Evolutionary conservation across 148 eudicot species (phyloP), one percentile per base, ranked within the genome.

Genomic region (Rhododendron henanense): DNA sequence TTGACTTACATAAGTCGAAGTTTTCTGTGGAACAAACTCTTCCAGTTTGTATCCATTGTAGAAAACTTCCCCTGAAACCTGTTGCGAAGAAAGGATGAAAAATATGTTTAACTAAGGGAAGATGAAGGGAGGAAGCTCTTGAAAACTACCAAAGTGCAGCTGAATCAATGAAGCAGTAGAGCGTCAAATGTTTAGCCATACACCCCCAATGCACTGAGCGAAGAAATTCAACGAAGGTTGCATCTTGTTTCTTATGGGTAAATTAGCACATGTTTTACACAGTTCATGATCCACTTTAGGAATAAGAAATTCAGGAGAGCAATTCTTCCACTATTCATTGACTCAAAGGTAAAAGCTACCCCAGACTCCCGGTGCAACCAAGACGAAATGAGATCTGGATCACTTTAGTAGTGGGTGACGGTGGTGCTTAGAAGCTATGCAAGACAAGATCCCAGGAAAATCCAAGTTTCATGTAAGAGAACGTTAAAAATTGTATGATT

Each of bases 1-100:
- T 89, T 95, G 97, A 85, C 94, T 90, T 41, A 95, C 88, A 83
- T 94, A 95, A 85, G 94, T 93, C 81, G 98, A 93, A 65, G 92
- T 91, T 88, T 93, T 95, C 82, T 94, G 98, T 44, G 96, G 93
- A 16, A 93, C 90, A 83, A 94, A 92, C 88, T 93, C 93, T 67
- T 89, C 87, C 19, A 94, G 88, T 83, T 89, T 88, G 85, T 90
- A 92, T 9, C 96, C 98, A 78, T 94, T 94, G 93, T 93, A 96
- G 59, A 93, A 79, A 28, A 96, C 84, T 33, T 94, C 93, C 18
- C 98, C 98, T 69, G 84, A 39, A 71, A 90, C 88, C 96, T 95
- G 89, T 84, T 37, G 28, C 6, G 55, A 14, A 51, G 75, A 78
- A 67, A 25, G 15, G 45, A 48, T 65, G 13, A 76, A 19, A 37